Evolutionary conservation across 495 filamentous ascomycete species (phyloP).

Genomic region (Talaromyces nanjingensis): DNA sequence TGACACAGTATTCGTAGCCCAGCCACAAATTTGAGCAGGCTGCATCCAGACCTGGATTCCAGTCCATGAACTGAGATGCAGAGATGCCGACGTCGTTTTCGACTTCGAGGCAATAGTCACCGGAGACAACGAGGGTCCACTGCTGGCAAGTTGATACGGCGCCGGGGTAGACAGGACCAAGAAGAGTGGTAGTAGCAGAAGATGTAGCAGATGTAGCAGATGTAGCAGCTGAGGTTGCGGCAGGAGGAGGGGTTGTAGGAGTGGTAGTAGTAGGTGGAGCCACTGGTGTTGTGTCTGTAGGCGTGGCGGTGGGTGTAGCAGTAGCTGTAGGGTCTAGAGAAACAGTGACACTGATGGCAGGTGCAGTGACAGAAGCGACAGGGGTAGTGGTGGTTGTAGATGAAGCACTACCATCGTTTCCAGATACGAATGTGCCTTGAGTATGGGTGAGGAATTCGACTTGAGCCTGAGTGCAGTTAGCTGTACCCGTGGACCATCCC

Average conservation of each 20-base stretch:
- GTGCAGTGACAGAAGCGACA: not conserved
- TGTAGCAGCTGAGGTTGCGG: not conserved
- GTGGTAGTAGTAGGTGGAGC: not conserved
- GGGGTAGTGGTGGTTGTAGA: not conserved
- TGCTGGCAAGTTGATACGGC: slow-evolving; percentile 24
- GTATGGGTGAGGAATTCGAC: not conserved
- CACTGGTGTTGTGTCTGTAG: not conserved
- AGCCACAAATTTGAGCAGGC: slow-evolving; percentile 33
- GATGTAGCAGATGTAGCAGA: not conserved
- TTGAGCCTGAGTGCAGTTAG: slow-evolving; percentile 11
- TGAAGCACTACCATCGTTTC: not conserved
- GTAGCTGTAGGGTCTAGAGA: not conserved
- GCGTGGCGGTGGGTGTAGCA: not conserved
- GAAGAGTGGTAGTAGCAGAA: not conserved
- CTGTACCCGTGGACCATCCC: slow-evolving; percentile 35
- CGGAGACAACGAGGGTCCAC: slow-evolving; percentile 30
- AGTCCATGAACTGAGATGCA: slow-evolving; percentile 22
- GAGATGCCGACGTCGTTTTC: slow-evolving; percentile 21
- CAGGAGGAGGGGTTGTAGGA: not conserved
- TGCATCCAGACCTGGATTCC: slow-evolving; percentile 33
- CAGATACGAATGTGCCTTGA: not conserved
- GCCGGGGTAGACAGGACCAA: slow-evolving; percentile 1
- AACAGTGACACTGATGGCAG: not conserved
- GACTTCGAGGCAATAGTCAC: slow-evolving; percentile 37
- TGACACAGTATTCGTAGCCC: slow-evolving; percentile 34